Evolutionary conservation across 495 filamentous ascomycete genomes (phyloP).

Genomic region (Thozetella sp.): DNA sequence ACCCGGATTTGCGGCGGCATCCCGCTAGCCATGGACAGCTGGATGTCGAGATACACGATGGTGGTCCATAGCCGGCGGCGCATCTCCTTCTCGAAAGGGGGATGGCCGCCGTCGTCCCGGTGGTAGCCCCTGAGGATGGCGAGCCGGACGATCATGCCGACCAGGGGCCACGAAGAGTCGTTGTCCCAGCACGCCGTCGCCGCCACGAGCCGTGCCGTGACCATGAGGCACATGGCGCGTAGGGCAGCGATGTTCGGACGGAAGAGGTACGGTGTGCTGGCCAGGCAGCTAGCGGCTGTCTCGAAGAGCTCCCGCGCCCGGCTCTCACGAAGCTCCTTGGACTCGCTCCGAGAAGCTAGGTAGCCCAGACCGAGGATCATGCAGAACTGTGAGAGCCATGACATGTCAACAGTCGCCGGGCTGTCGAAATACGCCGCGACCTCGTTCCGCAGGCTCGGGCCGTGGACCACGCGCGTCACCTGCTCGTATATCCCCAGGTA

Average conservation of each 20-base stretch:
- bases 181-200: constrained; percentile 18
- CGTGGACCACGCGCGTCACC: constrained; percentile 54
- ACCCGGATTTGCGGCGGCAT: constrained; percentile 44
- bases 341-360: constrained; percentile 24
- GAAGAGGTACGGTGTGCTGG: constrained; percentile 42
- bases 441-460: constrained; percentile 49
- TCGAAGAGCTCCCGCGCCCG: constrained; percentile 39
- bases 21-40: constrained; percentile 35
- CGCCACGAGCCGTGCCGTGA: constrained; percentile 45
- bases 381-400: constrained; percentile 43
- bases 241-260: constrained; percentile 41
- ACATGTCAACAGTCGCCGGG: constrained; percentile 23
- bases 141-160: constrained; percentile 46
- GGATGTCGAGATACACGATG: constrained; percentile 43
- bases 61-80: constrained; percentile 46
- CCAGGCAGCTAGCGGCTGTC: constrained; percentile 51
- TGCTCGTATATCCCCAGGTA: constrained; percentile 37
- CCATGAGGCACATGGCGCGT: constrained; percentile 48
- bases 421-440: constrained; percentile 48
- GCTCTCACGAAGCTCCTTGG: constrained; percentile 6
- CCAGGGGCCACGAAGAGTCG: constrained; percentile 51
- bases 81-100: constrained; percentile 33
- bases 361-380: constrained; percentile 48
- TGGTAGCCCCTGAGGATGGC: constrained; percentile 36
- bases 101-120: constrained; percentile 11